These are phyloP conservation scores for Leucocoprinus birnbaumii DNA, from an alignment of 768 basidiomycete genomes.

Conservation along the genomic window DNA sequence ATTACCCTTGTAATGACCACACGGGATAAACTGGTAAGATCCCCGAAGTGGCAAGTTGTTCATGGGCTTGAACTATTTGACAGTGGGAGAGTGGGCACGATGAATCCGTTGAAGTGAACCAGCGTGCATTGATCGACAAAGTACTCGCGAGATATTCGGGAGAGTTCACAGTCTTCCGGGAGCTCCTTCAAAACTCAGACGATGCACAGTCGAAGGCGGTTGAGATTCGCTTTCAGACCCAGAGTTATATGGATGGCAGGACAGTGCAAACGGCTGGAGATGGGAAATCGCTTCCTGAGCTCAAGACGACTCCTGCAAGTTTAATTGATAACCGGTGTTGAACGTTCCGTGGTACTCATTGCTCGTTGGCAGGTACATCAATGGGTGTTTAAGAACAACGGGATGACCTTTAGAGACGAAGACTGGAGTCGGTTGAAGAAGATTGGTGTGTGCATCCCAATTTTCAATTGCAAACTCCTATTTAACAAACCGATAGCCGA, in stretches of 20 bases:
- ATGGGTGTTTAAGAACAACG: constrained; percentile 90
- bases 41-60: not conserved
- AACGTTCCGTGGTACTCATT: not conserved
- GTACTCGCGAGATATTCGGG: constrained; percentile 94
- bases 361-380: constrained; percentile 52
- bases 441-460: constrained; percentile 53
- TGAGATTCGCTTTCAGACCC: constrained; percentile 79
- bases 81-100: constrained; percentile 64
- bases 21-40: constrained; percentile 2
- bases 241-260: constrained; percentile 36
- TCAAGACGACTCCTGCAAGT: constrained; percentile 61
- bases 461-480: not conserved
- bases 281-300: constrained; percentile 45
- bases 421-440: constrained; percentile 91
- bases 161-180: constrained; percentile 83
- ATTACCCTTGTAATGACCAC: not conserved
- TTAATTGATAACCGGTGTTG: not conserved
- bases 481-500: constrained; percentile 49
- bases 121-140: constrained; percentile 95
- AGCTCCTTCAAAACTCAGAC: constrained; percentile 94
- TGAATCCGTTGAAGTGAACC: constrained; percentile 89
- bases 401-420: constrained; percentile 74
- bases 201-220: constrained; percentile 77
- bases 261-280: not conserved
- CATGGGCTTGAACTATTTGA: not conserved